These are phyloP conservation scores for Termitomyces sp. DNA, from an alignment of 768 basidiomycete genomes.

Conservation along the genomic window DNA sequence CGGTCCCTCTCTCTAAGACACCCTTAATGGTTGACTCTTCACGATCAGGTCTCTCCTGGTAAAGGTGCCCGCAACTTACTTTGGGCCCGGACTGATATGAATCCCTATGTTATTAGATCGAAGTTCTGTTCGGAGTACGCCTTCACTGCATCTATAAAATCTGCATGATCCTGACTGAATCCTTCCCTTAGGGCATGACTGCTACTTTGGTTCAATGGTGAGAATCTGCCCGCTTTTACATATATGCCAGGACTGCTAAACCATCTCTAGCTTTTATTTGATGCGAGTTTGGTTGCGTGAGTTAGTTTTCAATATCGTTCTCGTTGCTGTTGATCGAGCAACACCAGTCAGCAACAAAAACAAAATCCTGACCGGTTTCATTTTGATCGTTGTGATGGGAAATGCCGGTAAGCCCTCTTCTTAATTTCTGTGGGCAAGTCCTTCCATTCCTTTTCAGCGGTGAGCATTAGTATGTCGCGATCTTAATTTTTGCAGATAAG, in stretches of 20 bases:
- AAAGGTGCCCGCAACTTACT: constrained; percentile 6
- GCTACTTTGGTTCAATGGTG: constrained; percentile 48
- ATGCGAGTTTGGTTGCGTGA: constrained; percentile 42
- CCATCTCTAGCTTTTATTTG: constrained; percentile 35
- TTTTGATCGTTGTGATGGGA: constrained; percentile 25
- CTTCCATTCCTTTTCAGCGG: not conserved
- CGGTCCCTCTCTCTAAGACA: not conserved
- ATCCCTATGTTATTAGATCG: constrained; percentile 24
- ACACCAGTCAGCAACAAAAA: constrained; percentile 36
- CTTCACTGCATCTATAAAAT: not conserved
- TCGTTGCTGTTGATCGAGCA: not conserved
- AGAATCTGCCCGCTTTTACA: constrained; percentile 5
- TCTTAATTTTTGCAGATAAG: not conserved
- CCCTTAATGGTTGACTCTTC: not conserved
- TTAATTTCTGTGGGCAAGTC: not conserved
- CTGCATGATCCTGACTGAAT: not conserved
- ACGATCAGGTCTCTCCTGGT: constrained; percentile 32
- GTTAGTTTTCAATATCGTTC: constrained; percentile 10
- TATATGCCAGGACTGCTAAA: not conserved
- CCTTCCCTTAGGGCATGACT: constrained; percentile 36
- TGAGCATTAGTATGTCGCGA: constrained; percentile 23
- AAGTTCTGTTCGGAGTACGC: constrained; percentile 40
- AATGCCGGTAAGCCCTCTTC: constrained; percentile 21
- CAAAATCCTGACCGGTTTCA: constrained; percentile 23
- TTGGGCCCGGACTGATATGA: not conserved